Base-by-base conservation (phyloP, 176 grass and related monocot species). In the Oropetium thomaeum region DNA sequence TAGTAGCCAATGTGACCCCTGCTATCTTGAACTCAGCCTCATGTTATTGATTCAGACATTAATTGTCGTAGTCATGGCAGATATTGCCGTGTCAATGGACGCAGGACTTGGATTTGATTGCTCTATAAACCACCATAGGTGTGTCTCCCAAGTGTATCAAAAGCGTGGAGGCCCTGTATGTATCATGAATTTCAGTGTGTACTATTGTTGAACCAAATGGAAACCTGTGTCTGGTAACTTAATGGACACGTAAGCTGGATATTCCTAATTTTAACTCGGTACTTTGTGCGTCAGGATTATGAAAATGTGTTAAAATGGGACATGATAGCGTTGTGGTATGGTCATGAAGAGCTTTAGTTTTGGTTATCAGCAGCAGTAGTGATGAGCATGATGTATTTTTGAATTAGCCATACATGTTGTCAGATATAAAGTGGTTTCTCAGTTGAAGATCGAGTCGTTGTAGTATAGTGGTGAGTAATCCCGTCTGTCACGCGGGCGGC, bases 391-490 rank as follows among this genome's bases (percentile, higher is more conserved):
- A n/a, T n/a, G n/a, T n/a, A n/a, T n/a, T n/a, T n/a, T n/a, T n/a
- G n/a, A n/a, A n/a, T n/a, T n/a, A n/a, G n/a, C n/a, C n/a, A n/a
- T n/a, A n/a, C n/a, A n/a, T n/a, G n/a, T n/a, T n/a, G n/a, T n/a
- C n/a, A n/a, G n/a, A n/a, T n/a, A n/a, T n/a, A n/a, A n/a, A n/a
- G n/a, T n/a, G n/a, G n/a, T n/a, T n/a, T n/a, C n/a, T n/a, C n/a
- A n/a, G n/a, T n/a, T n/a, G n/a, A n/a, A n/a, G n/a, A n/a, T n/a
- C n/a, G n/a, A n/a, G n/a, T n/a, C n/a, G 35, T 38, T 8, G 93
- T 92, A 96, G 84, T 88, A 86, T 92, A 88, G 87, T 92, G 89
- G 89, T 92, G 61, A 90, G 89, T 96, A 92, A 92, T 84, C 84
- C 84, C 84, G 93, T 84, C 89, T 92, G 87, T 96, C 93, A 92